phyloP scores from a whole-genome alignment of 257 asterid genomes.

The Nicotiana paniculata region DNA sequence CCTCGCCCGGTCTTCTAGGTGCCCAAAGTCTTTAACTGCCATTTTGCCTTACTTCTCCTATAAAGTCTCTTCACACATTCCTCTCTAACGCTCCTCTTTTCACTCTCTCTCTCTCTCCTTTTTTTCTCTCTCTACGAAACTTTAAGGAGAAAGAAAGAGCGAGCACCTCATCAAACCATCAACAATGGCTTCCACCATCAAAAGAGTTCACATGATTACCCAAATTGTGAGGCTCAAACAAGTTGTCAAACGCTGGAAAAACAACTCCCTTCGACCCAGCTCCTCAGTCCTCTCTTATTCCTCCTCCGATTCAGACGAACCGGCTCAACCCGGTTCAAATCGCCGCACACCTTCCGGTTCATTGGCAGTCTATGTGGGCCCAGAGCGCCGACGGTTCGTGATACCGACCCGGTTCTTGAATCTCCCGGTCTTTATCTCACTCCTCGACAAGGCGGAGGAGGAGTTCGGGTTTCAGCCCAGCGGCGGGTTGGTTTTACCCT shows the following conservation, averaged over 20 bases:
- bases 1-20: not conserved
- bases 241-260: conserved; percentile 49
- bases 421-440: conserved; percentile 45
- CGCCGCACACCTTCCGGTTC: conserved; percentile 47
- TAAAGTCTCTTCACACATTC: not conserved
- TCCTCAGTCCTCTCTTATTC: conserved; percentile 1
- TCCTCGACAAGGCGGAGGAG: conserved; percentile 56
- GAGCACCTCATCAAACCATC: not conserved
- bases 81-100: not conserved
- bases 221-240: conserved; percentile 52
- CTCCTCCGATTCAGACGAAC: not conserved
- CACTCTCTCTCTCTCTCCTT: not conserved
- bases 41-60: not conserved
- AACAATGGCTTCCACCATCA: conserved; percentile 1
- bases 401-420: conserved; percentile 60
- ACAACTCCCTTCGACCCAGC: conserved; percentile 25
- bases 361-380: conserved; percentile 56
- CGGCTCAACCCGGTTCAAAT: not conserved
- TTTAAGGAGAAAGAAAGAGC: not conserved
- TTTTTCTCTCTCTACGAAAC: not conserved
- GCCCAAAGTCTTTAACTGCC: not conserved
- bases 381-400: conserved; percentile 43
- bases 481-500: conserved; percentile 56
- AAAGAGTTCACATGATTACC: conserved; percentile 31
- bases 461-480: conserved; percentile 52